Base-by-base conservation (phyloP, 768 basidiomycete species). In the Hortiboletus flavorubellus region DNA sequence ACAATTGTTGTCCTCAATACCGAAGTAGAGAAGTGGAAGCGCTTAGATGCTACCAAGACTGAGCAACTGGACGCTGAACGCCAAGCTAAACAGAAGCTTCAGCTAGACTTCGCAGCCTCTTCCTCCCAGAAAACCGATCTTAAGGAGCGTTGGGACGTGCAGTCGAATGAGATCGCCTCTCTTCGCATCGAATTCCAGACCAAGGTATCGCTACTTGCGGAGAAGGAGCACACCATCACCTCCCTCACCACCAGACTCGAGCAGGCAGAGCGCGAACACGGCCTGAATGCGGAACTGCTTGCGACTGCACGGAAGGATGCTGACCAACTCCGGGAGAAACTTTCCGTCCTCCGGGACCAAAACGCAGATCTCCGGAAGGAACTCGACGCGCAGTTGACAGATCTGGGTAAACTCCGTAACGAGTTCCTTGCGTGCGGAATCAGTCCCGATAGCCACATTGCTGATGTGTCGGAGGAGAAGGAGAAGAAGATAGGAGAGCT, bases 401-500 rank as follows among this genome's bases (percentile, higher is more conserved):
- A 60, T 30, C 46, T 61, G 4, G 18, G 12, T 8, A 12, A 33
- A 2, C 30, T 44, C 34, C 51, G 30, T 6, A 16, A 39, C 5
- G 47, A 61, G 18, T 44, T 46, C 39, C 40, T 21, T 21, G 21
- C 21, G 1, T 21, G 21, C 21, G 21, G 21, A 21, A 2, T 21
- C 21, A 21, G 1, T 2, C 21, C 21, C 21, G 21, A 21, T 21
- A 7, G 46, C 18, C 23, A 30, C 9, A 44, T 59, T n/a, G 23
- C 34, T 16, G 2, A 1, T 14, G 46, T 31, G 3, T 8, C 52
- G 46, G 18, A 47, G 18, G 23, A 49, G 21, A 58, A 49, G 42
- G 31, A 49, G 8, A 30, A 47, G 12, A 9, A 43, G n/a, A 43
- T 59, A 21, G 30, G 34, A 9, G 40, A 49, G n/a, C 60, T 60